Conservation (phyloP, 2,329 filamentous ascomycete species). For the Hypoxylon sp. region DNA sequence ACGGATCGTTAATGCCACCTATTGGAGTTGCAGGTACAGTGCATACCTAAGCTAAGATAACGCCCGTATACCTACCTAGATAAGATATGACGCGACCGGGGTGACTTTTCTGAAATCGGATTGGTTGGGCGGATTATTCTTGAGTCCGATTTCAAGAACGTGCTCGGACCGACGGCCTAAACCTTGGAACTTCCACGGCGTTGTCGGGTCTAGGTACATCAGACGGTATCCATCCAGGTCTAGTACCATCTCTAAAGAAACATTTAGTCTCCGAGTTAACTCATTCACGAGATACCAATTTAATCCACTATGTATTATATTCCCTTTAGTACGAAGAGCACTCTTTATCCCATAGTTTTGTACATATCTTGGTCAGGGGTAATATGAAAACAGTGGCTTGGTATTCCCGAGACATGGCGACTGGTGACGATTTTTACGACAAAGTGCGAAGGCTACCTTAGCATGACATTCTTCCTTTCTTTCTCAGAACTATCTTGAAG, state of each 20-base stretch:
- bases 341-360: not conserved
- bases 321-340: too few species aligned
- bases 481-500: not conserved
- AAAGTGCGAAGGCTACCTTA: too few species aligned
- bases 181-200: too few species aligned
- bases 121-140: slow-evolving; percentile 41
- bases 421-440: not conserved
- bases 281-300: not conserved
- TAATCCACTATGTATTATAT: not conserved
- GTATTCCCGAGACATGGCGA: not conserved
- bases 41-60: slow-evolving; percentile 6
- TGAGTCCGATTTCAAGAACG: slow-evolving; percentile 12
- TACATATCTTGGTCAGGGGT: too few species aligned
- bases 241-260: too few species aligned
- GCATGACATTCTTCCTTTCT: too few species aligned
- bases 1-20: slow-evolving; percentile 43
- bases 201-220: not conserved
- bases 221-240: too few species aligned
- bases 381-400: not conserved
- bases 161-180: slow-evolving; percentile 17
- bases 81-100: slow-evolving; percentile 37
- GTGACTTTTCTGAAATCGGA: slow-evolving; percentile 19
- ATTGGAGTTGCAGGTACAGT: slow-evolving; percentile 36
- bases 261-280: slow-evolving; percentile 7
- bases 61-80: slow-evolving; percentile 27